Conservation (phyloP, 371 early-diverging fungal genomes). For the Mortierella sp. region DNA sequence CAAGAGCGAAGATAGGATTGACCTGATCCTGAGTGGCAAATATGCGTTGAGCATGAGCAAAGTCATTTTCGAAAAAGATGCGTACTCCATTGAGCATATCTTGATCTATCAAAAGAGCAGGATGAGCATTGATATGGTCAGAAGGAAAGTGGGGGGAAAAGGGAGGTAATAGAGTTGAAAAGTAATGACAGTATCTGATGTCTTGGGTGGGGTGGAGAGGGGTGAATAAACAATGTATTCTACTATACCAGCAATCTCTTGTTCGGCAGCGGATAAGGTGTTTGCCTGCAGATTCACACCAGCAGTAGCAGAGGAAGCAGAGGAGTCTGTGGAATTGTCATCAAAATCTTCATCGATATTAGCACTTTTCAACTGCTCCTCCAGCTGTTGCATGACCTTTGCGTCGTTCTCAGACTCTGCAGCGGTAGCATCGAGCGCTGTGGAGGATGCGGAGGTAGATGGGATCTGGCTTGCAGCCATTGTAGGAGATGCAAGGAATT, state of each 20-base stretch:
- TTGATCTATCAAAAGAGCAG: constrained; percentile 57
- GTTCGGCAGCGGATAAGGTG: constrained; percentile 61
- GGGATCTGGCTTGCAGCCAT: constrained; percentile 6
- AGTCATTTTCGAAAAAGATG: constrained; percentile 69
- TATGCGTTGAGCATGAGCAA: constrained; percentile 60
- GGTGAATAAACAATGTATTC: not conserved
- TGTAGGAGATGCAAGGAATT: not conserved
- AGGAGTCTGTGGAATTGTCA: constrained; percentile 3
- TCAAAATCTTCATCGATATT: constrained; percentile 29
- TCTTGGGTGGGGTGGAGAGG: no score
- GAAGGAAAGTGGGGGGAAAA: no score
- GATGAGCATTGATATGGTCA: not conserved
- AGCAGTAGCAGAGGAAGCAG: constrained; percentile 13
- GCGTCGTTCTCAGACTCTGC: constrained; percentile 26
- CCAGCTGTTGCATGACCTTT: constrained; percentile 28
- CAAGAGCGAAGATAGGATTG: constrained; percentile 51
- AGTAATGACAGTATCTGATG: no score
- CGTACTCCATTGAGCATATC: constrained; percentile 63
- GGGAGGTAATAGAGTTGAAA: not conserved
- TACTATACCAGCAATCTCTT: constrained; percentile 62
- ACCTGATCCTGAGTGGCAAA: constrained; percentile 51
- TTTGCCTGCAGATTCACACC: constrained; percentile 55
- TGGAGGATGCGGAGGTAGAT: constrained; percentile 5
- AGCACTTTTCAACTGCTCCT: constrained; percentile 37
- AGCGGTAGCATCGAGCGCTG: not conserved